Percentiles rank a stretch among this genome's conserved stretches.
Conservation (phyloP, 768 basidiomycete genomes). For the Leccinellum albellum region DNA sequence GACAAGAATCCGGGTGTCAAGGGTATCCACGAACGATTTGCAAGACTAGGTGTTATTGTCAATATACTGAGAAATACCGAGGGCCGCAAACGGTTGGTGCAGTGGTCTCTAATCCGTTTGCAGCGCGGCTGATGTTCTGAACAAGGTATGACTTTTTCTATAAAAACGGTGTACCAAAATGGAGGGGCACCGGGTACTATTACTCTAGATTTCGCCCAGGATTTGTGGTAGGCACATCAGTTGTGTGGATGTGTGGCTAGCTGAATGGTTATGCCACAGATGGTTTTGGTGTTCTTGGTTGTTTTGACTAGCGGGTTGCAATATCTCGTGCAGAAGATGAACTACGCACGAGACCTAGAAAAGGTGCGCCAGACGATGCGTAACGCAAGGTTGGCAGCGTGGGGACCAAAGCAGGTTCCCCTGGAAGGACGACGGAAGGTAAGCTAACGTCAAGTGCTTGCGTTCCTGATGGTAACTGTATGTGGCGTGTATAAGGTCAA, state of each 20-base stretch:
- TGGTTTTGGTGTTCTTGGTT: slow-evolving; percentile 73
- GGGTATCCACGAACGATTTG: slow-evolving; percentile 82
- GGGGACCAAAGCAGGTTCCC: slow-evolving; percentile 75
- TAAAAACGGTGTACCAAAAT: slow-evolving; percentile 95
- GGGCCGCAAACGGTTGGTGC: slow-evolving; percentile 67
- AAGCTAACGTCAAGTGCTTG: slow-evolving; percentile 9
- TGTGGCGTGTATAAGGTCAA: slow-evolving; percentile 52
- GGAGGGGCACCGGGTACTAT: slow-evolving; percentile 96
- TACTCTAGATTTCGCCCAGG: slow-evolving; percentile 96
- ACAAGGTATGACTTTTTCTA: slow-evolving; percentile 87
- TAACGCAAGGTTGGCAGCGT: slow-evolving; percentile 70
- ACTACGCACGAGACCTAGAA: slow-evolving; percentile 66
- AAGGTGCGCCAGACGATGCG: slow-evolving; percentile 59
- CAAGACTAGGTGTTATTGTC: slow-evolving; percentile 83
- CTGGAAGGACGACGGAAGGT: slow-evolving; percentile 68
- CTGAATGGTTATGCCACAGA: slow-evolving; percentile 37
- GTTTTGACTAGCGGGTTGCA: slow-evolving; percentile 79
- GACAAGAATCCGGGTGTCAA: slow-evolving; percentile 92
- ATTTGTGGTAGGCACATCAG: slow-evolving; percentile 52
- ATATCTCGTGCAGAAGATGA: slow-evolving; percentile 73
- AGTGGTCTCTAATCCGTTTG: not conserved
- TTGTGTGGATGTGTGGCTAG: not conserved
- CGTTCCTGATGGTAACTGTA: slow-evolving; percentile 4
- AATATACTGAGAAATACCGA: slow-evolving; percentile 76
- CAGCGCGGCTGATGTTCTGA: not conserved